Base-by-base conservation (phyloP, 2,329 filamentous ascomycete genomes). In the Aureobasidium uvarum region DNA sequence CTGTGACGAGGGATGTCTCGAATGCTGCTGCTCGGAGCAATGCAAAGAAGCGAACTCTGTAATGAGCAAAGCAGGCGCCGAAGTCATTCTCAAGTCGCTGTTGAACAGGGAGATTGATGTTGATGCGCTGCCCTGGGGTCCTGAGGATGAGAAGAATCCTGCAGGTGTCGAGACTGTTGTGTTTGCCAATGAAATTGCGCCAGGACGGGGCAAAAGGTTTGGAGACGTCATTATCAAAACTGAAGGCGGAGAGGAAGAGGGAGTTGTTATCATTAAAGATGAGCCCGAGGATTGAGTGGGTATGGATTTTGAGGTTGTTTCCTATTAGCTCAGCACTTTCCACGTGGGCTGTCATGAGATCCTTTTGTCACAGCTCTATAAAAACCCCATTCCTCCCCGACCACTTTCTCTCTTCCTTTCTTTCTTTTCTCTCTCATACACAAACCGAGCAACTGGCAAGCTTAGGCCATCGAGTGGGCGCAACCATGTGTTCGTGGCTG, bases 21-120 rank as follows among this genome's bases (percentile, higher is more conserved):
- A 96, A 76, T 99, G 95, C 76, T 92, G 96, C 50, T 92, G 89
- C 68, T 90, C 88, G 68, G 91, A 96, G 75, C 79, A 86, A 64
- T 98, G 95, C 76, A 91, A 89, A 75, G 86, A 96, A 76, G 85
- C 87, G 63, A 97, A 97, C 74, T 86, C 91, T 72, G 92, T 98
- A 11, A 95, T 97, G 89, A 95, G 90, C 73, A 98, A 97, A 77
- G 91, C 89, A 0, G 94, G 94, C 0, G 89, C 90, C 8, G 86
- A 85, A 65, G 92, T 97, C 28, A 87, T 98, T 36, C 78, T 98
- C 66, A 90, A 89, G 77, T 86, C 84, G 68, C 74, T 97, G 64
- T 75, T 97, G 62, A 88, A 89, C 23, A 81, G 87, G 75, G 86
- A 92, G 36, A 89, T 97, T 65, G 91, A 96, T 76, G 78, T 96